Conservation (phyloP, 805 yeast species). For the Kluyveromyces dobzhanskii region DNA sequence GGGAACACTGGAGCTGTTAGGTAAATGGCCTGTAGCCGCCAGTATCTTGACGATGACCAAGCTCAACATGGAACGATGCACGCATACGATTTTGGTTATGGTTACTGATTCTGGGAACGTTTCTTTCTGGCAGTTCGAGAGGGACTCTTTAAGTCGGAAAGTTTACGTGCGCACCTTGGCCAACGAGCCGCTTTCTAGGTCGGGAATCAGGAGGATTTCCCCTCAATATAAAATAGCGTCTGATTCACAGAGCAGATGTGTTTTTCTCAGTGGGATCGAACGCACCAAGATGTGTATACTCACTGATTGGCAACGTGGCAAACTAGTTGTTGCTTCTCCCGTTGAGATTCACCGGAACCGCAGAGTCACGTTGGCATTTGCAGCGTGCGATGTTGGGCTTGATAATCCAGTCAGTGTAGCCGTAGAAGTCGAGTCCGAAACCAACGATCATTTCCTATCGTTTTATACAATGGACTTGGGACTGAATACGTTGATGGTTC, state of each 20-base stretch:
- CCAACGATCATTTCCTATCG: slow-evolving; percentile 35
- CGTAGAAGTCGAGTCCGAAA: slow-evolving; percentile 52
- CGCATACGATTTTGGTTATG: slow-evolving; percentile 51
- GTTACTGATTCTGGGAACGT: slow-evolving; percentile 78
- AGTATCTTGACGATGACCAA: slow-evolving; percentile 45
- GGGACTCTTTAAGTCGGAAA: slow-evolving; percentile 15
- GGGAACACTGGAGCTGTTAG: slow-evolving; percentile 43
- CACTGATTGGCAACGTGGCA: slow-evolving; percentile 41
- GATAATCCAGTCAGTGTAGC: slow-evolving; percentile 84
- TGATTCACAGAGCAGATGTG: slow-evolving; percentile 66
- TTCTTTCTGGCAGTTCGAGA: slow-evolving; percentile 40
- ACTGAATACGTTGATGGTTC: slow-evolving; percentile 60
- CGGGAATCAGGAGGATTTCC: slow-evolving; percentile 63
- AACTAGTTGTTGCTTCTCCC: slow-evolving; percentile 57
- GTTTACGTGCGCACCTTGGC: slow-evolving; percentile 38
- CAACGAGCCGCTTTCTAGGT: slow-evolving; percentile 63
- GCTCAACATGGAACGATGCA: slow-evolving; percentile 45
- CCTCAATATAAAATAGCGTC: slow-evolving; percentile 68
- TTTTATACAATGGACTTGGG: slow-evolving; percentile 85
- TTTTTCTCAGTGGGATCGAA: slow-evolving; percentile 66
- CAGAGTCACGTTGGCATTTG: slow-evolving; percentile 42
- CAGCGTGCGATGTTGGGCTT: slow-evolving; percentile 64
- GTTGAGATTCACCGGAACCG: slow-evolving; percentile 53
- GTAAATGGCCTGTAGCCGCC: slow-evolving; percentile 46
- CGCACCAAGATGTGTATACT: slow-evolving; percentile 64